Conservation (phyloP, 1,284 basidiomycete species). For the Polyporus tsugae region DNA sequence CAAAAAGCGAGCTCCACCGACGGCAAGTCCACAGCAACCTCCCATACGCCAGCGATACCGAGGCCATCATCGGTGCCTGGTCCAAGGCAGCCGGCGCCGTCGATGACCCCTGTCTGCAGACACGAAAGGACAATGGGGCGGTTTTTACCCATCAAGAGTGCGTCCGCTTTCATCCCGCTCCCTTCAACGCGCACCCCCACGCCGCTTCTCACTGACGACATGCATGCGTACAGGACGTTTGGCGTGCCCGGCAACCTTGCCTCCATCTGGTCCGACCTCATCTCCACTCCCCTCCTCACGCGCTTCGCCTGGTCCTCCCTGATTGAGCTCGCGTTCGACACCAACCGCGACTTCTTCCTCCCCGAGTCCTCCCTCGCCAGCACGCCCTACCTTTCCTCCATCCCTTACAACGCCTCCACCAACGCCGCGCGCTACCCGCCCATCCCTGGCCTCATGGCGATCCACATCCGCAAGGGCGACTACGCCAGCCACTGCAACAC, state of each 20-base stretch:
- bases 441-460: constrained; percentile 55
- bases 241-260: constrained; percentile 55
- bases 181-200: neutral
- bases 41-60: constrained; percentile 1
- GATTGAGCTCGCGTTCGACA: constrained; percentile 55
- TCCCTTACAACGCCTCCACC: constrained; percentile 28
- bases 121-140: constrained; percentile 28
- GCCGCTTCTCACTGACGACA: neutral
- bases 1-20: constrained; percentile 1
- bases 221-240: constrained; percentile 53
- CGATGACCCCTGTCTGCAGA: constrained; percentile 33
- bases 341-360: constrained; percentile 47
- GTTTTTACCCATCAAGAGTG: constrained; percentile 43
- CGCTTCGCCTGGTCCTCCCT: constrained; percentile 69
- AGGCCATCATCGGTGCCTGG: constrained; percentile 11
- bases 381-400: constrained; percentile 11
- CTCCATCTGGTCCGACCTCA: constrained; percentile 52
- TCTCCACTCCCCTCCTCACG: constrained; percentile 57
- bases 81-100: neutral
- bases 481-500: constrained; percentile 58
- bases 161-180: constrained; percentile 36
- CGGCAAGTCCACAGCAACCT: neutral
- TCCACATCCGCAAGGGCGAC: constrained; percentile 72
- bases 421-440: constrained; percentile 5
- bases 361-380: constrained; percentile 28